A percentile compares a stretch with the other conserved stretches of the same genome.
Evolutionary conservation across 306 rosid species (phyloP).

Genomic region (Fragaria ananassa): DNA sequence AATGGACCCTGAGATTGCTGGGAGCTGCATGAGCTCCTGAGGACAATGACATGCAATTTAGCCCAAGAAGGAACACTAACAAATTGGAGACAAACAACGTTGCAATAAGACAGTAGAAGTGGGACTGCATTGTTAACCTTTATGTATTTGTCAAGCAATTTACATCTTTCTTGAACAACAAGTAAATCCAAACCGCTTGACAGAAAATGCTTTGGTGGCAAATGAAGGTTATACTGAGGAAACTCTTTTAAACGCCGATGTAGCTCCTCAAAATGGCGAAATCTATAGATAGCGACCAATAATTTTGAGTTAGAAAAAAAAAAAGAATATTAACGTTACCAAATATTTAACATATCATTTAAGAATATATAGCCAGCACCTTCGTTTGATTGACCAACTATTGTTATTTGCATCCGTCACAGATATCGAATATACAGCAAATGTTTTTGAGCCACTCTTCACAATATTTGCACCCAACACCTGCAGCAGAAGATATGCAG

Average conservation of each 20-base stretch:
- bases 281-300: constrained; percentile 42
- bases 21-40: constrained; percentile 93
- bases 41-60: constrained; percentile 25
- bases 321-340: neutral
- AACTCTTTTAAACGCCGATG: constrained; percentile 91
- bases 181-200: constrained; percentile 87
- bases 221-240: constrained; percentile 82
- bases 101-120: neutral
- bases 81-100: constrained; percentile 16
- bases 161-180: constrained; percentile 86
- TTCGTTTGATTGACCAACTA: constrained; percentile 96
- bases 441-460: constrained; percentile 86
- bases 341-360: neutral
- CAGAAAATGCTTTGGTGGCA: constrained; percentile 97
- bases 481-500: constrained; percentile 50
- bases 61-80: constrained; percentile 7
- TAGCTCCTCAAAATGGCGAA: constrained; percentile 99
- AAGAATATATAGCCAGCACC: constrained; percentile 46
- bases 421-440: constrained; percentile 93
- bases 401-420: constrained; percentile 82
- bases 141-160: constrained; percentile 69
- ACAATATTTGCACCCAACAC: constrained; percentile 95
- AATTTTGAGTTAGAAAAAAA: constrained; percentile 11
- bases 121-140: constrained; percentile 51
- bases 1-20: constrained; percentile 90